These are phyloP conservation scores for Penicillium crystallinum DNA, from an alignment of 495 filamentous ascomycete genomes.

Conservation along the genomic window DNA sequence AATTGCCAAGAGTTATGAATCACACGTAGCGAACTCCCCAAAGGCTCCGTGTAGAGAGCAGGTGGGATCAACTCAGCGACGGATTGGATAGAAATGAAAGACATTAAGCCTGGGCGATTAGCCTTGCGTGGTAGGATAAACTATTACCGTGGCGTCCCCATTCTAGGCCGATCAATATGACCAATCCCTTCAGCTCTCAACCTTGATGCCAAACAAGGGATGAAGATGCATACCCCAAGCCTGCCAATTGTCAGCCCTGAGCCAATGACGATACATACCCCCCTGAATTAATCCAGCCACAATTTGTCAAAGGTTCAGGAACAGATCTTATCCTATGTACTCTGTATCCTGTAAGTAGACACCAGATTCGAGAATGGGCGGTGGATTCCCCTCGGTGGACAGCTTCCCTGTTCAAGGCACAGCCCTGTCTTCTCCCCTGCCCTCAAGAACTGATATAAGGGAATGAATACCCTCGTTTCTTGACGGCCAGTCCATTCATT, in stretches of 20 bases:
- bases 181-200: constrained; percentile 10
- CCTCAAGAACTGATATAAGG: neutral
- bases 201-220: constrained; percentile 19
- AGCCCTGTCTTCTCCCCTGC: neutral
- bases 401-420: neutral
- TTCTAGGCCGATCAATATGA: constrained; percentile 15
- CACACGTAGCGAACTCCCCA: neutral
- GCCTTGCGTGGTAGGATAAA: constrained; percentile 21
- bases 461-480: neutral
- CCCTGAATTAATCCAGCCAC: neutral
- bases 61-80: neutral
- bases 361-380: neutral
- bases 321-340: neutral
- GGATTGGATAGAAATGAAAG: neutral
- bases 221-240: constrained; percentile 11
- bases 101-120: constrained; percentile 5
- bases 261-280: constrained; percentile 9
- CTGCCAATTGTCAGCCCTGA: neutral
- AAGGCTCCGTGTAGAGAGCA: neutral
- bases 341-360: too few species aligned
- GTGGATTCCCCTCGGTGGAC: neutral
- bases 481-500: neutral
- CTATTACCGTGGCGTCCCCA: constrained; percentile 20
- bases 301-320: neutral
- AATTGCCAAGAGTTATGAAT: neutral